Conservation (phyloP, 208 protist species). For the Wallacemonas collosoma region DNA sequence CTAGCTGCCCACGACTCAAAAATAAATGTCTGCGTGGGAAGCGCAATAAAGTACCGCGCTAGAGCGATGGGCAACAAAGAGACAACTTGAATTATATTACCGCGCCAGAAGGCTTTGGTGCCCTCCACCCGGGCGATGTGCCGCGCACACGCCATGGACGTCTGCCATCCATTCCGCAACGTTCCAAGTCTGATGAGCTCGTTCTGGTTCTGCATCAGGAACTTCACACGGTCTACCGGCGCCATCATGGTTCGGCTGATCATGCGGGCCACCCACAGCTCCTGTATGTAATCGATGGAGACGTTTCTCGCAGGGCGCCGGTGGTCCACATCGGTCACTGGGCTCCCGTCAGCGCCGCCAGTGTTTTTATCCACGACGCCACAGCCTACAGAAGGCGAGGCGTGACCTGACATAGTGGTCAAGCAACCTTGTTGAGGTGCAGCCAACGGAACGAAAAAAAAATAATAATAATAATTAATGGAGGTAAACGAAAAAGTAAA, state of each 20-base stretch:
- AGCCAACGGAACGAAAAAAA: conserved; percentile 11
- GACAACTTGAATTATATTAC: conserved; percentile 79
- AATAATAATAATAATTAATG: conserved; percentile 9
- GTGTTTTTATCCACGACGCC: not conserved
- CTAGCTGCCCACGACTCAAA: conserved; percentile 43
- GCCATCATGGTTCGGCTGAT: conserved; percentile 62
- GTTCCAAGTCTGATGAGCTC: conserved; percentile 65
- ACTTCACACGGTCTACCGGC: conserved; percentile 87
- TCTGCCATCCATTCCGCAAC: conserved; percentile 51
- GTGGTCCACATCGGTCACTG: conserved; percentile 10
- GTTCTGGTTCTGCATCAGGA: conserved; percentile 72
- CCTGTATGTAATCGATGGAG: conserved; percentile 61
- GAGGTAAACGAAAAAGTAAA: conserved; percentile 2
- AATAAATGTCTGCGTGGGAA: conserved; percentile 58
- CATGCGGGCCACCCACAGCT: conserved; percentile 48
- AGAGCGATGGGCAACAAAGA: conserved; percentile 67
- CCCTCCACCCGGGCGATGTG: conserved; percentile 66
- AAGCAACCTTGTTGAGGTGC: not conserved
- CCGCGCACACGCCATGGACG: conserved; percentile 49
- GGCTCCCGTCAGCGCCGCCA: conserved; percentile 1
- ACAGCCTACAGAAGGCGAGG: not conserved
- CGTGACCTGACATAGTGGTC: not conserved
- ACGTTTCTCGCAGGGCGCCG: conserved; percentile 24
- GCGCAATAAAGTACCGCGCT: conserved; percentile 69
- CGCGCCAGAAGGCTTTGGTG: conserved; percentile 68